Conservation (phyloP, 2,329 filamentous ascomycete genomes). For the Purpureocillium takamizusanense region DNA sequence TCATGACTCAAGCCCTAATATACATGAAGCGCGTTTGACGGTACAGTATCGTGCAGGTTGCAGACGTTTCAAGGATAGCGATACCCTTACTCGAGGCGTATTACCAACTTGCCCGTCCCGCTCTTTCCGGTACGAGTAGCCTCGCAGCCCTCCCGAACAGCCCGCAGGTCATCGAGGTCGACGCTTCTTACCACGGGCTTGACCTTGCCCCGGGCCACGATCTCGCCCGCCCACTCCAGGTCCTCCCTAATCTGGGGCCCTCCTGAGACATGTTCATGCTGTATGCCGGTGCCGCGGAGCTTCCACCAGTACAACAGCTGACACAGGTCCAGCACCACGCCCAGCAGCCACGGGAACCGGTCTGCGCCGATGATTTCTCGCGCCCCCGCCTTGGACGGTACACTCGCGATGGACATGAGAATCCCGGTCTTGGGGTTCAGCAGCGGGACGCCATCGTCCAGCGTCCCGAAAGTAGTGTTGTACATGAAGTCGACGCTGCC, state of each 20-base stretch:
- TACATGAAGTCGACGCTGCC: conserved; percentile 40
- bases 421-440: conserved; percentile 26
- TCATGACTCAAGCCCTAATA: too few relatives aligned
- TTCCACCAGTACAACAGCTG: conserved; percentile 32
- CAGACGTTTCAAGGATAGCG: too few relatives aligned
- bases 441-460: conserved; percentile 29
- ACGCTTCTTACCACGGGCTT: conserved; percentile 31
- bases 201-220: conserved; percentile 32
- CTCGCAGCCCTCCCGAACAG: conserved; percentile 29
- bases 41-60: too few relatives aligned
- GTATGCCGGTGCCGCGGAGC: conserved; percentile 33
- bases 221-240: conserved; percentile 29
- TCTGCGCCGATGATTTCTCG: conserved; percentile 20
- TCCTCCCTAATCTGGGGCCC: conserved; percentile 29
- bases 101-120: conserved; percentile 17
- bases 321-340: conserved; percentile 22
- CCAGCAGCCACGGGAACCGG: conserved; percentile 26
- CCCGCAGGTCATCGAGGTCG: conserved; percentile 31
- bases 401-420: conserved; percentile 29
- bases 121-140: conserved; percentile 21
- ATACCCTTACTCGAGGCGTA: conserved; percentile 10
- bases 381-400: conserved; percentile 21
- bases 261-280: conserved; percentile 36
- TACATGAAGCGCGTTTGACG: too few relatives aligned
- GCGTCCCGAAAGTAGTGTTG: conserved; percentile 34